Base-by-base conservation (phyloP, 805 yeast genomes). In the Groenewaldozyma tartarivorans region DNA sequence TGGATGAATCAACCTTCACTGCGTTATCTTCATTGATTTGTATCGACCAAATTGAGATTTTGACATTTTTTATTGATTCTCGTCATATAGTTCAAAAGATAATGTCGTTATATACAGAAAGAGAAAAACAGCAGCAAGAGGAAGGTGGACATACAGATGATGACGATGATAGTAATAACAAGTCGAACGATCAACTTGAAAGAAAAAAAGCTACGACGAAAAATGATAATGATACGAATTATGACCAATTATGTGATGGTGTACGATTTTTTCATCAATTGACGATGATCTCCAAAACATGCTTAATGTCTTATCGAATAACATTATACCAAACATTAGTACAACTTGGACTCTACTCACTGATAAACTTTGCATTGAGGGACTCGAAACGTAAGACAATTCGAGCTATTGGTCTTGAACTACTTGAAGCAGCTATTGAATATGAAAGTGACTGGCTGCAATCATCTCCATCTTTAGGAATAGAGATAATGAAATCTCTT, bases 231-330 rank as follows among this genome's bases (percentile, higher is more conserved):
- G 20, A 6, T 15, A 31, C 11, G 5, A 21, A 17, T 20, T 5
- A 4, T 6, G 26, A 15, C 9, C 63, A 61, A 38, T 67, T 69
- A 48, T 63, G 82, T 45, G 84, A 85, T 51, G 95, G 92, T 0
- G 78, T 92, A 3, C 71, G 72, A 48, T 68, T 88, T 59, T 56
- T 90, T 1, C 88, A 85, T 57, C 95, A 90, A 56, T 80, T 85
- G 56, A 77, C 82, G 2, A 58, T 75, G 13, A 77, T 84, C 38
- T 81, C 95, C 1, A 85, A 84, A 55, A 69, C 72, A 37, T 65
- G 77, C 22, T 86, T 74, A 40, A 61, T 73, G 2, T 60, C 57
- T 39, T 88, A 82, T 51, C 70, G 81, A 49, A 66, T 79, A 0
- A 75, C 68, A 19, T 78, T 92, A 48, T 86, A 76, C 57, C 67